Percentiles rank a stretch among this genome's conserved stretches.
Evolutionary conservation across 768 basidiomycete species (phyloP).

Genomic region (Tylopilus felleus): DNA sequence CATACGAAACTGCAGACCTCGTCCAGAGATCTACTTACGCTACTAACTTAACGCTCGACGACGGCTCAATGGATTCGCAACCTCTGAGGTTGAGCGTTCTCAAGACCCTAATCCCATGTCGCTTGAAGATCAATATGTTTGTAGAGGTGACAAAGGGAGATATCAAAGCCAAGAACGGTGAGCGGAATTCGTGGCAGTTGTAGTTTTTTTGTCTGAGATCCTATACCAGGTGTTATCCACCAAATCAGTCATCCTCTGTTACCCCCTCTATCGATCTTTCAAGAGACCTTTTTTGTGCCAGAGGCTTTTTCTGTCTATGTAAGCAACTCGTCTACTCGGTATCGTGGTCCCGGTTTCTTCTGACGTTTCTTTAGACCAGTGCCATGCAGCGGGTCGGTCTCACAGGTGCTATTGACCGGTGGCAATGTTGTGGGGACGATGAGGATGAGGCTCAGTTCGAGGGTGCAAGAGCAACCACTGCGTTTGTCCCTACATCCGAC

Average conservation of each 20-base stretch:
- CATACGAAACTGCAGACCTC: conserved; percentile 43
- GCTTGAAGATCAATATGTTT: conserved; percentile 24
- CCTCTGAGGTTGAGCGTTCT: conserved; percentile 44
- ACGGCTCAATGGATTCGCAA: conserved; percentile 42
- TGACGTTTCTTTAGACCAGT: conserved; percentile 7
- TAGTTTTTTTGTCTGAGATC: not conserved
- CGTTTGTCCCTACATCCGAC: conserved; percentile 3
- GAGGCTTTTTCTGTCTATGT: conserved; percentile 14
- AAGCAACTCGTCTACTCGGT: not conserved
- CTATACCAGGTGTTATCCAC: conserved; percentile 8
- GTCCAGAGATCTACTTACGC: conserved; percentile 53
- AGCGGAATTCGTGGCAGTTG: not conserved
- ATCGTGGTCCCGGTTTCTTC: not conserved
- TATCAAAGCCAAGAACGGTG: conserved; percentile 10
- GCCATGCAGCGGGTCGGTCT: conserved; percentile 13
- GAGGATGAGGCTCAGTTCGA: not conserved
- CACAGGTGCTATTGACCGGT: conserved; percentile 5
- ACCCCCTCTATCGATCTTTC: conserved; percentile 12
- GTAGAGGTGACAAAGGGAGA: conserved; percentile 11
- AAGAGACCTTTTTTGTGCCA: conserved; percentile 9
- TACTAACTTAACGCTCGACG: conserved; percentile 41
- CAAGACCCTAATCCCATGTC: conserved; percentile 32
- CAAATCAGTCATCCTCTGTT: conserved; percentile 13
- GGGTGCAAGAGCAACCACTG: conserved; percentile 5
- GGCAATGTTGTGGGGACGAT: not conserved